Conservation (phyloP, 2,329 filamentous ascomycete genomes). For the Seiridium unicorne region DNA sequence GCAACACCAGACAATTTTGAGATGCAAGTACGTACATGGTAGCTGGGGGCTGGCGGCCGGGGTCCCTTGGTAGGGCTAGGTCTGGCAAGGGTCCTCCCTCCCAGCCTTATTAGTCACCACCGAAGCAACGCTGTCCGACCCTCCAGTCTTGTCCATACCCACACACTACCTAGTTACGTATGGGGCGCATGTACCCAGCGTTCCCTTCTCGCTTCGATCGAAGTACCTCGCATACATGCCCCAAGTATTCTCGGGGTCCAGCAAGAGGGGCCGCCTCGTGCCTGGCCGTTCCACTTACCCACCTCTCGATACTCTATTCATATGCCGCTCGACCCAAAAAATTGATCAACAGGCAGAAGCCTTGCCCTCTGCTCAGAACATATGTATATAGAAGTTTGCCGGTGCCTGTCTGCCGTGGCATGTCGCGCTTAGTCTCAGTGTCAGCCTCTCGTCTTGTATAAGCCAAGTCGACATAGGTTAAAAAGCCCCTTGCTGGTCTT, state of each 20-base stretch:
- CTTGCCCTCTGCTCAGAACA: slow-evolving; percentile 1
- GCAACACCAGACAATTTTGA: too few species aligned
- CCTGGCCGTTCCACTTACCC: neutral
- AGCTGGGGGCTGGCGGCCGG: too few species aligned
- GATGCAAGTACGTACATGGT: too few species aligned
- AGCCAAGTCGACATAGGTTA: too few species aligned
- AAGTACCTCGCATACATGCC: slow-evolving; percentile 3
- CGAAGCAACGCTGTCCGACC: neutral
- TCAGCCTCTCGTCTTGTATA: neutral
- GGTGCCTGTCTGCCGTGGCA: neutral
- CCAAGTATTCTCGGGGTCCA: slow-evolving; percentile 5
- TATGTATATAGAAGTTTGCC: neutral
- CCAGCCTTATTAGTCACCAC: slow-evolving; percentile 4
- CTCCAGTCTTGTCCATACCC: neutral
- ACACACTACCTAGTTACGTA: neutral
- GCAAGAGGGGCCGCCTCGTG: neutral
- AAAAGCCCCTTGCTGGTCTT: too few species aligned
- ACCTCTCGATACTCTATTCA: neutral
- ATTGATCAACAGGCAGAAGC: slow-evolving; percentile 13
- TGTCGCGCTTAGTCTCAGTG: neutral
- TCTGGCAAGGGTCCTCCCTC: neutral
- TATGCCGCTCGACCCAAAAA: slow-evolving; percentile 7
- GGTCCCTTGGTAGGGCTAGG: neutral
- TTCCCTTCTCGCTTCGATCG: slow-evolving; percentile 1
- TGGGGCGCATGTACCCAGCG: neutral